phyloP scores from a whole-genome alignment of 2,329 filamentous ascomycete species.

The Biscogniauxia mediterranea region DNA sequence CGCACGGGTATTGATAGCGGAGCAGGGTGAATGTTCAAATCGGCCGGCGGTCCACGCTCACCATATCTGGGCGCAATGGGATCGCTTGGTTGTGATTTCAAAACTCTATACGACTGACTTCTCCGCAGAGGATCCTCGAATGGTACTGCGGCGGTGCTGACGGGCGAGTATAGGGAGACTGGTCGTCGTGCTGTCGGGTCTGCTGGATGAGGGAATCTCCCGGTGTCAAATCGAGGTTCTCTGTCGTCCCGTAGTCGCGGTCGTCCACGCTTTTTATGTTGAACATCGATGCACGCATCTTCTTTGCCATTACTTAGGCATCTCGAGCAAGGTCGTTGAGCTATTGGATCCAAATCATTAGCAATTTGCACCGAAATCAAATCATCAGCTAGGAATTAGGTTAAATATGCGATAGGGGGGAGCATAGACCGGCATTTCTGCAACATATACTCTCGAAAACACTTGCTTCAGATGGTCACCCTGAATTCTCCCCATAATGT shows the following conservation, averaged over 20 bases:
- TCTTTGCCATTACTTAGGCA: slow-evolving; percentile 78
- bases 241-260: slow-evolving; percentile 74
- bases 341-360: slow-evolving; percentile 42
- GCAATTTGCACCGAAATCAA: slow-evolving; percentile 19
- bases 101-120: slow-evolving; percentile 49
- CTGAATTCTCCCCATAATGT: not conserved
- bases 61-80: slow-evolving; percentile 47
- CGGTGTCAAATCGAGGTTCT: slow-evolving; percentile 56
- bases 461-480: not conserved
- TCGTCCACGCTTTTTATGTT: slow-evolving; percentile 81
- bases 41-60: slow-evolving; percentile 48
- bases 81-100: slow-evolving; percentile 54
- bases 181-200: slow-evolving; percentile 50
- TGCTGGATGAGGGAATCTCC: slow-evolving; percentile 44
- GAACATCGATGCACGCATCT: slow-evolving; percentile 77
- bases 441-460: not conserved
- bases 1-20: slow-evolving; percentile 42
- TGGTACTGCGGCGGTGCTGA: slow-evolving; percentile 40
- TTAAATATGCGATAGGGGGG: not conserved
- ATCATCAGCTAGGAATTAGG: not conserved
- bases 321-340: slow-evolving; percentile 74
- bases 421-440: not conserved
- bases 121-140: slow-evolving; percentile 48
- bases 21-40: slow-evolving; percentile 48
- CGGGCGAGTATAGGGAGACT: slow-evolving; percentile 49